Conservation (phyloP, 371 early-diverging fungal species). For the Polyrhizophydium stewartii region DNA sequence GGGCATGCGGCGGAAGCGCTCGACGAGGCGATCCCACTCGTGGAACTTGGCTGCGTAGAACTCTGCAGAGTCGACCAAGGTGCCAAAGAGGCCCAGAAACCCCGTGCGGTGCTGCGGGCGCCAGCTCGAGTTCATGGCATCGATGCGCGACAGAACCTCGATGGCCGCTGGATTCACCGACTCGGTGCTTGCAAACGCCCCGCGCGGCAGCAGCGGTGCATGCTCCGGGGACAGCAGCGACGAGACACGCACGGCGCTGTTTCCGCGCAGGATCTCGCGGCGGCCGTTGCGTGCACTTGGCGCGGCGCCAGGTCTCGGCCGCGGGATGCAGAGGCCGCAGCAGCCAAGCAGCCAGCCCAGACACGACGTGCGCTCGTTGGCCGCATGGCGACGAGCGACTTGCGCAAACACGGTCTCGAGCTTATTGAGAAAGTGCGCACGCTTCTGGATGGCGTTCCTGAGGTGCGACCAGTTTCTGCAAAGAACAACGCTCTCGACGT, state of each 20-base stretch:
- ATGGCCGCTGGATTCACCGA: conserved; percentile 14
- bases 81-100: conserved; percentile 43
- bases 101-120: conserved; percentile 38
- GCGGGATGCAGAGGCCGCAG: too few species aligned
- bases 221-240: not conserved
- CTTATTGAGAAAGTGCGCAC: conserved; percentile 27
- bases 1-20: conserved; percentile 46
- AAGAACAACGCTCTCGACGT: conserved; percentile 44
- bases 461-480: conserved; percentile 43
- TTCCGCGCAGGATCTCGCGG: not conserved
- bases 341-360: not conserved
- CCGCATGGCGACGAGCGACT: conserved; percentile 6
- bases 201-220: conserved; percentile 3
- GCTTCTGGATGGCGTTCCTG: conserved; percentile 29
- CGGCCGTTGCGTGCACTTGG: not conserved
- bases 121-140: conserved; percentile 19
- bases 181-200: conserved; percentile 17
- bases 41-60: conserved; percentile 59
- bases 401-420: conserved; percentile 28
- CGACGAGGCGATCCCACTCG: conserved; percentile 55
- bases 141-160: conserved; percentile 28
- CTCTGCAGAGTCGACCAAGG: conserved; percentile 64
- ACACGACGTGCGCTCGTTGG: not conserved
- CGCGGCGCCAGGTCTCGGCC: too few species aligned
- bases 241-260: not conserved